Conservation (phyloP, 768 basidiomycete species). For the Russula virescens region DNA sequence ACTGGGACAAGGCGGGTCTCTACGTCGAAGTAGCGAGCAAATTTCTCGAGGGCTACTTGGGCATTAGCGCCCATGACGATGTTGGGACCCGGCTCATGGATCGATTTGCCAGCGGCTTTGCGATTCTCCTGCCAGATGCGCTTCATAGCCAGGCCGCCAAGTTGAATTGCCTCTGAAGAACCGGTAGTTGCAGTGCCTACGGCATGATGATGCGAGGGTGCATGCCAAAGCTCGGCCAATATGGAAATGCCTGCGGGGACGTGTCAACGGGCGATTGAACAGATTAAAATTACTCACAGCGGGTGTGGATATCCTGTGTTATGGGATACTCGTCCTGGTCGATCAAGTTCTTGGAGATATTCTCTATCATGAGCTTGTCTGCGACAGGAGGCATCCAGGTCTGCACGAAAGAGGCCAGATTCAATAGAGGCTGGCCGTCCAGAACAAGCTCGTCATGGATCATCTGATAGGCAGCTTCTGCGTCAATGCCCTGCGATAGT, state of each 20-base stretch:
- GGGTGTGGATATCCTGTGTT: conserved; percentile 35
- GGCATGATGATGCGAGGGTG: conserved; percentile 46
- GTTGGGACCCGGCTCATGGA: conserved; percentile 61
- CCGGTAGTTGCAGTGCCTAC: conserved; percentile 70
- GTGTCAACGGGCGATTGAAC: conserved; percentile 37
- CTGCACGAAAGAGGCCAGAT: conserved; percentile 62
- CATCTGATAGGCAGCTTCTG: conserved; percentile 49
- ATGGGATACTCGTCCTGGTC: conserved; percentile 68
- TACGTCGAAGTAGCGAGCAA: conserved; percentile 62
- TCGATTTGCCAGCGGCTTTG: conserved; percentile 58
- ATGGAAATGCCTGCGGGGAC: conserved; percentile 43
- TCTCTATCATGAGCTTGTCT: conserved; percentile 55
- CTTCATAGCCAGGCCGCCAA: conserved; percentile 69
- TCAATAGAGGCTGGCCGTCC: conserved; percentile 51
- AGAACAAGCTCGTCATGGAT: conserved; percentile 60
- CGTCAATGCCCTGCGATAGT: conserved; percentile 42
- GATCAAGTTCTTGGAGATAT: conserved; percentile 61
- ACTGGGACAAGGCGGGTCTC: conserved; percentile 62
- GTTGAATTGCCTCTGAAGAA: conserved; percentile 65
- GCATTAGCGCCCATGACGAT: conserved; percentile 65
- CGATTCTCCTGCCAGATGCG: conserved; percentile 63
- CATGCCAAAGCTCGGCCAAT: conserved; percentile 65
- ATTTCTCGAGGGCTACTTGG: conserved; percentile 66
- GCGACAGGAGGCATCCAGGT: conserved; percentile 56
- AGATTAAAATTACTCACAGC: conserved; percentile 5